Base-by-base conservation (phyloP, 192 early-diverging fungal genomes). In the Coemansia sp. region DNA sequence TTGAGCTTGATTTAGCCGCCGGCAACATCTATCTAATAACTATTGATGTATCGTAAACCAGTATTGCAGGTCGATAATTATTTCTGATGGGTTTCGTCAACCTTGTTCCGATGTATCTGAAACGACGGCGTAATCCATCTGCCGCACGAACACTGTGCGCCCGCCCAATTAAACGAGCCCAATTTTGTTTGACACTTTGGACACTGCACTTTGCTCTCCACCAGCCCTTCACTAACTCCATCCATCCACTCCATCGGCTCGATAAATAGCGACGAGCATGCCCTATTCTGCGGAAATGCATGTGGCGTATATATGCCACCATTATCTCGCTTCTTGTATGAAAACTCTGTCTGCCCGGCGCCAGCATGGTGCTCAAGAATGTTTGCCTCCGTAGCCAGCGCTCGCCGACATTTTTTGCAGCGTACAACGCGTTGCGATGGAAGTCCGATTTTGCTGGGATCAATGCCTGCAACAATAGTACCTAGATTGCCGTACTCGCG, bases 231-330 rank as follows among this genome's bases (percentile, higher is more conserved):
- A 9, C 73, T 55, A 18, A 85, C 54, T 23, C 80, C 84, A n/a
- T 83, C 70, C 68, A 94, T 91, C 92, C 92, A 94, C 61, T 89
- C 87, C 81, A 90, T 86, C 14, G 89, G 88, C 67, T 94, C 92
- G 48, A 94, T 82, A 83, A 93, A 94, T 66, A 88, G 87, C 14
- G 88, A 88, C 10, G 87, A 87, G 69, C 92, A 94, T 25, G 64
- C 80, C 18, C 68, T 71, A 28, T 75, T 69, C 56, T 81, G 74
- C 51, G 78, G 64, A 16, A 75, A 81, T 16, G 78, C 78, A 50
- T 75, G 74, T 62, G 78, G 74, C 32, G 73, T 81, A 41, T 60
- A 64, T 38, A 64, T 54, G 5, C 85, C 78, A 14, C 68, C 72
- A 1, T 67, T 59, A 54, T 86, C 84, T 16, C 91, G 87, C 61